Conservation (phyloP, 2,329 filamentous ascomycete species). For the Fusarium kyushuense region DNA sequence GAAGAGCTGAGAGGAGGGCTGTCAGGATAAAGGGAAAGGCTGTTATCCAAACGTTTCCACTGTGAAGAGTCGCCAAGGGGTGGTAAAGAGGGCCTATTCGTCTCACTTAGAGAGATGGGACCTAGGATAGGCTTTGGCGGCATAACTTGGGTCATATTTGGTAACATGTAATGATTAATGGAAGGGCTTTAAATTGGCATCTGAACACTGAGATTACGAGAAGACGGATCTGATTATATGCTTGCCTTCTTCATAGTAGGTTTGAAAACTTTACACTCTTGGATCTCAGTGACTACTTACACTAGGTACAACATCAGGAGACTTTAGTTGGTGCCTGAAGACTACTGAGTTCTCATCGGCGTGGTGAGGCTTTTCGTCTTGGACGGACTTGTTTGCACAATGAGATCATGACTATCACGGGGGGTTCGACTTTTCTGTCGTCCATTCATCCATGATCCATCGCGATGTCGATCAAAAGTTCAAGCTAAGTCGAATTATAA, state of each 20-base stretch:
- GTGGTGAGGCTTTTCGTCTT: background rate
- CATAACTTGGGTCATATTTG: slow-evolving; percentile 19
- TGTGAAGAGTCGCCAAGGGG: slow-evolving; percentile 11
- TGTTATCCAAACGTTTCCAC: slow-evolving; percentile 18
- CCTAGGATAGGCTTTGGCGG: background rate
- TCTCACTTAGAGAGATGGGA: background rate
- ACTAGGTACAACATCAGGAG: background rate
- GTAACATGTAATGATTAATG: background rate
- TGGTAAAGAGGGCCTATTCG: background rate
- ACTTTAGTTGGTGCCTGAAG: slow-evolving; percentile 2
- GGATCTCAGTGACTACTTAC: background rate
- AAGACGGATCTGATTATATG: slow-evolving; percentile 25
- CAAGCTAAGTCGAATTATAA: background rate
- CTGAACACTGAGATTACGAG: background rate
- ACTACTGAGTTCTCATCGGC: background rate
- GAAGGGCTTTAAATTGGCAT: background rate
- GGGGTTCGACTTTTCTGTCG: background rate
- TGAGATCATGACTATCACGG: slow-evolving; percentile 15
- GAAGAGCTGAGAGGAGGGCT: slow-evolving; percentile 27
- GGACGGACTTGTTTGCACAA: background rate
- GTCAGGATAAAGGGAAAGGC: slow-evolving; percentile 23
- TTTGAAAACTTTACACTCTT: background rate
- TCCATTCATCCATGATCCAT: background rate
- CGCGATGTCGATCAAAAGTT: background rate
- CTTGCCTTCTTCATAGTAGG: background rate